These are phyloP conservation scores for Penicillium argentinense DNA, from an alignment of 495 filamentous ascomycete genomes.

Conservation along the genomic window DNA sequence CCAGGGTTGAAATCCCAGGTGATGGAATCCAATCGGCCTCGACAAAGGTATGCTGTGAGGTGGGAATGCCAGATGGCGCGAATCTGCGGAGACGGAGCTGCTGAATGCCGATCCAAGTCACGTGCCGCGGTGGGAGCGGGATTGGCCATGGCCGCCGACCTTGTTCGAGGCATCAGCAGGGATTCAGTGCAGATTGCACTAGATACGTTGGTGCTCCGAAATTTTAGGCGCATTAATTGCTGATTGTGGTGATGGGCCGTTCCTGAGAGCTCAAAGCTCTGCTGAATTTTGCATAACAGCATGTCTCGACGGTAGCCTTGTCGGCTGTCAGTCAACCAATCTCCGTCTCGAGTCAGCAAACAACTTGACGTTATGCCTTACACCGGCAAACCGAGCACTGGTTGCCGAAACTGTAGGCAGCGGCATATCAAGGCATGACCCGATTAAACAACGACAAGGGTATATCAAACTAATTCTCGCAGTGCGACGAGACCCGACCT, in stretches of 20 bases:
- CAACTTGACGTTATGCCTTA: constrained; percentile 58
- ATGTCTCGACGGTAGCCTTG: too few species aligned
- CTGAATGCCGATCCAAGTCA: constrained; percentile 6
- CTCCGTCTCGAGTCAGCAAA: neutral
- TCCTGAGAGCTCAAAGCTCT: too few species aligned
- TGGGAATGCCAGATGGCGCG: constrained; percentile 1
- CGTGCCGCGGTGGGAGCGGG: too few species aligned
- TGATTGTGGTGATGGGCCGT: too few species aligned
- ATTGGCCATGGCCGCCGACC: too few species aligned
- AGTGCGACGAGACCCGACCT: constrained; percentile 54
- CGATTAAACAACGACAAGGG: neutral
- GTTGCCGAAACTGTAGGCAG: constrained; percentile 64
- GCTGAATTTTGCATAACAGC: too few species aligned
- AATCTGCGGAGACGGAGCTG: constrained; percentile 14
- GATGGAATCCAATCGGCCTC: neutral
- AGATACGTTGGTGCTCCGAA: too few species aligned
- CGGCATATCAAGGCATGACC: constrained; percentile 57
- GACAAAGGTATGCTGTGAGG: neutral
- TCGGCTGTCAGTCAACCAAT: neutral
- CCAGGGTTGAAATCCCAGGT: too few species aligned
- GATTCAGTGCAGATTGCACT: too few species aligned
- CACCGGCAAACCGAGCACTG: constrained; percentile 68
- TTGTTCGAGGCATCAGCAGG: too few species aligned
- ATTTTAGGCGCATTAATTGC: too few species aligned
- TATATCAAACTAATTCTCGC: constrained; percentile 1